Evolutionary conservation across 139 green algal genomes (phyloP).

Genomic region (Nannochloris sp.): DNA sequence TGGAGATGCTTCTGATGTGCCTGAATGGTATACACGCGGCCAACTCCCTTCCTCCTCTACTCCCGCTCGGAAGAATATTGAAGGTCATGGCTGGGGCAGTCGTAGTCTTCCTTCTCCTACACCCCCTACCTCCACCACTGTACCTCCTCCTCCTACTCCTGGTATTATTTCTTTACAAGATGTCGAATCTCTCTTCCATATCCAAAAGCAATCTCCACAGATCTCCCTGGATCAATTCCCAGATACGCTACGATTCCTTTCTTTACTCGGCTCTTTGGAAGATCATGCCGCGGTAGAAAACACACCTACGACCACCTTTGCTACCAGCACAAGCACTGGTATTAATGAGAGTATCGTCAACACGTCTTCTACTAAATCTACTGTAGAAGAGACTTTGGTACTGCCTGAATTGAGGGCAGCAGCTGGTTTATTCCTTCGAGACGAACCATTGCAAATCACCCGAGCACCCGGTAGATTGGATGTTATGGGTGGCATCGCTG

Average conservation of each 20-base stretch:
- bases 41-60: not conserved
- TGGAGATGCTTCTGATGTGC: constrained; percentile 32
- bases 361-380: too few relatives aligned
- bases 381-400: not conserved
- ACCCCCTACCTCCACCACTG: not conserved
- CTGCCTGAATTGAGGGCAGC: constrained; percentile 46
- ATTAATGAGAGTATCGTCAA: too few relatives aligned
- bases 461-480: constrained; percentile 88
- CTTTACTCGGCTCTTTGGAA: constrained; percentile 25
- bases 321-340: not conserved
- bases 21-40: constrained; percentile 43
- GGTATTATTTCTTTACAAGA: too few relatives aligned
- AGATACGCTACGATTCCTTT: constrained; percentile 41
- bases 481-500: constrained; percentile 95
- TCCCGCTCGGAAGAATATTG: too few relatives aligned
- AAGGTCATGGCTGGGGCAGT: too few relatives aligned
- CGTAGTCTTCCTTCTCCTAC: not conserved
- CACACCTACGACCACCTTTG: not conserved
- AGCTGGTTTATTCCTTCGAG: constrained; percentile 42
- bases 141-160: not conserved
- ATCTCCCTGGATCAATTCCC: constrained; percentile 16
- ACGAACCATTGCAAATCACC: constrained; percentile 41
- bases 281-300: not conserved
- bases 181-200: too few relatives aligned
- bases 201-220: too few relatives aligned